A percentile compares a stretch with the other conserved stretches of the same genome.
phyloP scores from a whole-genome alignment of 139 green algal species.

The Chlorella sp. region DNA sequence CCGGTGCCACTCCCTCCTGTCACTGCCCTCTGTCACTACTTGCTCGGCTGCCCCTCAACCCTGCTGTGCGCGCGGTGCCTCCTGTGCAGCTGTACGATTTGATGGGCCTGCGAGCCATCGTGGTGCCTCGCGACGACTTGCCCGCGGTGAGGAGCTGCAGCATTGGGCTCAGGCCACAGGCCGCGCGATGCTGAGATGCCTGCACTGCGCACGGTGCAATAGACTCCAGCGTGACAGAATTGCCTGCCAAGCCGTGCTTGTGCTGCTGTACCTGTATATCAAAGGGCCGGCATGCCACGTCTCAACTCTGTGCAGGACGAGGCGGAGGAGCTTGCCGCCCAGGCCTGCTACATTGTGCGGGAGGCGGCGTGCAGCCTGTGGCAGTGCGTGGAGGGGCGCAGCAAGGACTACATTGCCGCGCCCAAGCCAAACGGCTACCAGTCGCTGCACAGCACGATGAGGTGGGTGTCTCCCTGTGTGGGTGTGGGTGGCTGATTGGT shows the following conservation, averaged over 20 bases:
- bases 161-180: not conserved
- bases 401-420: conserved; percentile 84
- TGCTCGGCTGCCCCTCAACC: no score
- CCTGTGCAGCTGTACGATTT: conserved; percentile 84
- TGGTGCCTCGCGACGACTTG: conserved; percentile 60
- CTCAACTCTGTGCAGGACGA: not conserved
- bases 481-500: no score
- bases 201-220: not conserved
- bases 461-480: not conserved
- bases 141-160: conserved; percentile 6
- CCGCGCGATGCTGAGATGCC: not conserved
- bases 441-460: conserved; percentile 83
- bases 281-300: no score
- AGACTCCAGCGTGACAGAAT: not conserved
- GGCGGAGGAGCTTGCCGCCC: conserved; percentile 35
- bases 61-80: no score
- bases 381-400: conserved; percentile 59
- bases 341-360: conserved; percentile 81
- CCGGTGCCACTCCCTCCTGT: no score
- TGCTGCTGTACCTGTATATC: no score
- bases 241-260: not conserved
- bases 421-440: conserved; percentile 95
- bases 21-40: no score
- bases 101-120: conserved; percentile 88
- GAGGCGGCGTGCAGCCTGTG: conserved; percentile 74